phyloP scores from a whole-genome alignment of 192 early-diverging fungal species.

The Coemansia sp. region DNA sequence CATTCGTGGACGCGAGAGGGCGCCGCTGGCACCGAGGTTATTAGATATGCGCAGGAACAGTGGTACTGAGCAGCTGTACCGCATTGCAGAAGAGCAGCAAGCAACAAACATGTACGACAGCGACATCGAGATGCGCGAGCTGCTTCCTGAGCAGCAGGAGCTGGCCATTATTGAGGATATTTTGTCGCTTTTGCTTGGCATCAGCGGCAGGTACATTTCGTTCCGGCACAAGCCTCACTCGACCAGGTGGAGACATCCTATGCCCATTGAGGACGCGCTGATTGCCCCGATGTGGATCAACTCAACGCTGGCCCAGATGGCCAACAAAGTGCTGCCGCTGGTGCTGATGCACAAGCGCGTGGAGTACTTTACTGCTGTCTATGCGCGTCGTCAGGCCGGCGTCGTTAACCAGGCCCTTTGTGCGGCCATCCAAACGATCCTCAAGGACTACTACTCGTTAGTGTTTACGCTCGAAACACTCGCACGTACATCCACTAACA shows the following conservation, averaged over 20 bases:
- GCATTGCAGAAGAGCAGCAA: slow-evolving; percentile 7
- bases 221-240: slow-evolving; percentile 39
- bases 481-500: slow-evolving; percentile 58
- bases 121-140: slow-evolving; percentile 28
- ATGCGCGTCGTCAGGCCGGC: slow-evolving; percentile 77
- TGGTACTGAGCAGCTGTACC: slow-evolving; percentile 3
- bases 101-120: slow-evolving; percentile 26
- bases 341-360: slow-evolving; percentile 74
- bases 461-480: slow-evolving; percentile 91
- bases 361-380: slow-evolving; percentile 73
- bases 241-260: slow-evolving; percentile 49
- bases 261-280: slow-evolving; percentile 30
- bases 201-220: slow-evolving; percentile 74
- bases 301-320: slow-evolving; percentile 63
- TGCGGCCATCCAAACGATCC: slow-evolving; percentile 71
- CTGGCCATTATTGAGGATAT: slow-evolving; percentile 85
- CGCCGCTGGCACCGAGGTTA: slow-evolving; percentile 34
- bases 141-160: slow-evolving; percentile 68
- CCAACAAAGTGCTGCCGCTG: slow-evolving; percentile 75
- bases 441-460: slow-evolving; percentile 82
- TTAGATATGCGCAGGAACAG: slow-evolving; percentile 30
- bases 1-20: slow-evolving; percentile 41
- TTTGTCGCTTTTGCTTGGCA: slow-evolving; percentile 83
- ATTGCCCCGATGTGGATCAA: slow-evolving; percentile 60
- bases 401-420: slow-evolving; percentile 88